Evolutionary conservation across 1,284 basidiomycete genomes (phyloP).

Genomic region (Stygiomarasmius scandens): DNA sequence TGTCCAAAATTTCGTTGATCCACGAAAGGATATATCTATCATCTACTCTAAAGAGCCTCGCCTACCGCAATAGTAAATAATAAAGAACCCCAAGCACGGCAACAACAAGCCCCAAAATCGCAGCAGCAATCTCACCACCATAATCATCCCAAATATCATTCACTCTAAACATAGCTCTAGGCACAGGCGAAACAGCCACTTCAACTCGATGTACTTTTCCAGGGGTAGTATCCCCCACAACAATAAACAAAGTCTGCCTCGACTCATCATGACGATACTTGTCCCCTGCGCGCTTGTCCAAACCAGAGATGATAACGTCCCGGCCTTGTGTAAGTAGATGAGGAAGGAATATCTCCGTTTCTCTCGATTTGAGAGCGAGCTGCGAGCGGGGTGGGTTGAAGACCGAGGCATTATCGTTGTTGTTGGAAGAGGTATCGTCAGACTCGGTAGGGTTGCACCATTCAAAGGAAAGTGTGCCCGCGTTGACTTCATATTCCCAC

Average conservation of each 20-base stretch:
- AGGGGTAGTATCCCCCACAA: constrained; percentile 45
- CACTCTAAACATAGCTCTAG: constrained; percentile 51
- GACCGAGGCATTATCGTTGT: constrained; percentile 18
- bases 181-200: constrained; percentile 53
- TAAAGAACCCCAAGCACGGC: not conserved
- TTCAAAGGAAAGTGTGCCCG: constrained; percentile 61
- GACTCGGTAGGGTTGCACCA: constrained; percentile 51
- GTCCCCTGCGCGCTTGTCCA: constrained; percentile 43
- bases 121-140: constrained; percentile 30
- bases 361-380: constrained; percentile 46
- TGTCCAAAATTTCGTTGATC: no score
- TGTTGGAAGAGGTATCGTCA: not conserved
- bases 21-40: no score
- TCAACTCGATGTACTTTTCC: constrained; percentile 49
- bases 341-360: constrained; percentile 85
- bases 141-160: constrained; percentile 71
- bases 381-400: constrained; percentile 42
- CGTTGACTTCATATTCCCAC: constrained; percentile 75
- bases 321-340: constrained; percentile 58
- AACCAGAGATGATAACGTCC: constrained; percentile 53
- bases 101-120: constrained; percentile 1
- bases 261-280: constrained; percentile 54
- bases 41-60: not conserved
- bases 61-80: not conserved
- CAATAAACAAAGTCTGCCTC: constrained; percentile 70